A percentile compares a stretch with the other conserved stretches of the same genome.
phyloP scores from a whole-genome alignment of 106 monocot species.

The Dendrobium catenatum region DNA sequence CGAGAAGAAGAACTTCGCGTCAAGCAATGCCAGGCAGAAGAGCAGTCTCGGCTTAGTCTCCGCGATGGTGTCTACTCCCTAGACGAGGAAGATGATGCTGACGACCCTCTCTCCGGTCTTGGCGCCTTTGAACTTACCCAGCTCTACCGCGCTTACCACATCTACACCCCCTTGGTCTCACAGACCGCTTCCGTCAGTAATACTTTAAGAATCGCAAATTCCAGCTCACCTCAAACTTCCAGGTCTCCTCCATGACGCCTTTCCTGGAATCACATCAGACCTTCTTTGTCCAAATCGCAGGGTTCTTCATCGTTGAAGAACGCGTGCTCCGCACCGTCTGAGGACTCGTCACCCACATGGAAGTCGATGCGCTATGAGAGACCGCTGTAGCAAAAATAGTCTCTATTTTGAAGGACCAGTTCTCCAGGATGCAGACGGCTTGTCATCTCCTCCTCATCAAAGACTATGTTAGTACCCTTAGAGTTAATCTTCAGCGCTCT shows the following conservation, averaged over 20 bases:
- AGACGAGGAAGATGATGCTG: slow-evolving; percentile 42
- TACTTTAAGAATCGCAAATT: slow-evolving; percentile 96
- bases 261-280: slow-evolving; percentile 19
- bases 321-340: slow-evolving; percentile 74
- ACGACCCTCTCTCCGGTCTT: slow-evolving; percentile 11
- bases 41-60: slow-evolving; percentile 33
- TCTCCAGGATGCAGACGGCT: slow-evolving; percentile 90
- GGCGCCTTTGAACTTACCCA: slow-evolving; percentile 68
- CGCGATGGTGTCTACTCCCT: slow-evolving; percentile 30
- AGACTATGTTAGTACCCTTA: slow-evolving; percentile 76
- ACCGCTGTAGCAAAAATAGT: slow-evolving; percentile 83
- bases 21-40: slow-evolving; percentile 71
- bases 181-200: slow-evolving; percentile 77
- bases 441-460: slow-evolving; percentile 81
- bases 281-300: slow-evolving; percentile 95
- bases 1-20: slow-evolving; percentile 71
- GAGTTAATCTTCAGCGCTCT: slow-evolving; percentile 64
- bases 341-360: slow-evolving; percentile 49
- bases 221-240: slow-evolving; percentile 95
- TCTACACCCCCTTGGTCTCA: slow-evolving; percentile 71
- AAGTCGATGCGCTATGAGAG: slow-evolving; percentile 87
- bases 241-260: slow-evolving; percentile 82
- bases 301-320: slow-evolving; percentile 94
- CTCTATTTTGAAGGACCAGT: slow-evolving; percentile 82
- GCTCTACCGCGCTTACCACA: slow-evolving; percentile 81